Evolutionary conservation across 192 early-diverging fungal species (phyloP).

Genomic region (Entomortierella chlamydospora): DNA sequence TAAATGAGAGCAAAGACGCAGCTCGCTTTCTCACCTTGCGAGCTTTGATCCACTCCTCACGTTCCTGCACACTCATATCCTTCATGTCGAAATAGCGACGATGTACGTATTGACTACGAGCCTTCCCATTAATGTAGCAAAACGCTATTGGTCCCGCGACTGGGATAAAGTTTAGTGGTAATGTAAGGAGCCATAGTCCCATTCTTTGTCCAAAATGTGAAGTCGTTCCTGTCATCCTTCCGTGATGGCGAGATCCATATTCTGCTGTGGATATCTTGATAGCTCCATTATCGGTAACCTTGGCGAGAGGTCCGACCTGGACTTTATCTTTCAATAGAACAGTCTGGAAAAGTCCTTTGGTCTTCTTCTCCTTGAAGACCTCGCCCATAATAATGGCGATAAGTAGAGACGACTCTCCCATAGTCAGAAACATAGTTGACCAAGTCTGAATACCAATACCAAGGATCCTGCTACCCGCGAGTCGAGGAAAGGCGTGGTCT

Average conservation of each 20-base stretch:
- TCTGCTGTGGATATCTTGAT: conserved; percentile 32
- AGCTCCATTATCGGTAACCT: conserved; percentile 32
- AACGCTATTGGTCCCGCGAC: conserved; percentile 55
- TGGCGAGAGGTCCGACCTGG: conserved; percentile 37
- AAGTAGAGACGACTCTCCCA: conserved; percentile 48
- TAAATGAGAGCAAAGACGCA: not conserved
- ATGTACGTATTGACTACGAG: conserved; percentile 52
- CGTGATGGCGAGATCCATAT: conserved; percentile 9
- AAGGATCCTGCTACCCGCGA: conserved; percentile 38
- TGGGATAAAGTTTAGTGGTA: conserved; percentile 60
- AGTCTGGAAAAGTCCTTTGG: conserved; percentile 45
- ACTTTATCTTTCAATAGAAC: conserved; percentile 44
- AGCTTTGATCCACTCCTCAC: conserved; percentile 47
- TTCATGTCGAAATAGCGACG: conserved; percentile 60
- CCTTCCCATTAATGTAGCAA: conserved; percentile 55
- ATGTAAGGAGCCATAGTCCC: conserved; percentile 55
- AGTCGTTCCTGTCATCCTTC: conserved; percentile 13
- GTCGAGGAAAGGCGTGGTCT: conserved; percentile 33
- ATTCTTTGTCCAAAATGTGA: conserved; percentile 52
- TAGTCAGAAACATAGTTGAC: conserved; percentile 54
- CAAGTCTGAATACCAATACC: conserved; percentile 52
- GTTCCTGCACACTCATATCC: conserved; percentile 45
- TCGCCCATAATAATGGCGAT: conserved; percentile 52
- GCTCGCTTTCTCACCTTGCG: conserved; percentile 21
- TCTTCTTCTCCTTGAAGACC: conserved; percentile 53